Evolutionary conservation across 2,329 filamentous ascomycete species (phyloP).

Genomic region (Alternaria gaisen): DNA sequence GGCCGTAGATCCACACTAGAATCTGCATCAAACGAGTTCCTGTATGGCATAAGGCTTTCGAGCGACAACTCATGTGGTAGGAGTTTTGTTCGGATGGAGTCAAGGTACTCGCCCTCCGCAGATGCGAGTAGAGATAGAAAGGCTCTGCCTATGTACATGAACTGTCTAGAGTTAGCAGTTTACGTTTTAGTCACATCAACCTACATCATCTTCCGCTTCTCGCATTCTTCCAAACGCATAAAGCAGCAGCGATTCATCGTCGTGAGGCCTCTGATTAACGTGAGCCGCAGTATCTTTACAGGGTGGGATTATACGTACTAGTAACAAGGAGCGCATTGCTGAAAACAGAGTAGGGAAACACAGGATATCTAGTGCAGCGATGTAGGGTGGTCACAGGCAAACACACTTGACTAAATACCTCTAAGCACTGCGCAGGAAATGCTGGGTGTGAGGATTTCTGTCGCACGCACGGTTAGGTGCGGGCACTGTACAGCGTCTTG

Average conservation of each 20-base stretch:
- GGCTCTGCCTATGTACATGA: slow-evolving; percentile 6
- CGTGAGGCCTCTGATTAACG: neutral
- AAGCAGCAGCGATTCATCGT: slow-evolving; percentile 10
- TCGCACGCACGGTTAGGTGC: neutral
- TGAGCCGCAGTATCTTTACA: slow-evolving; percentile 11
- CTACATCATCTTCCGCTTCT: slow-evolving; percentile 3
- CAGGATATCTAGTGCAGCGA: neutral
- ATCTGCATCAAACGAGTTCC: neutral
- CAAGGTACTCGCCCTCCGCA: neutral
- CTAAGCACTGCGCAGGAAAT: neutral
- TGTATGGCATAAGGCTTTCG: neutral
- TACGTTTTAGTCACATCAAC: neutral
- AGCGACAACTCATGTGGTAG: neutral
- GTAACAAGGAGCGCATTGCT: slow-evolving; percentile 8
- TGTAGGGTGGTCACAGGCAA: neutral
- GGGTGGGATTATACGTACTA: neutral
- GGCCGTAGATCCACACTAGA: neutral
- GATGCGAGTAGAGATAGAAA: slow-evolving; percentile 7
- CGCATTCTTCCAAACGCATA: neutral
- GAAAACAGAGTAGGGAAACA: neutral
- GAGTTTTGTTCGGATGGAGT: slow-evolving; percentile 2
- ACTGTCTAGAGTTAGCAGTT: slow-evolving; percentile 1
- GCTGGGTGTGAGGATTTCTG: neutral
- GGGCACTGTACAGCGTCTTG: no score
- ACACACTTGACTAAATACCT: neutral